These are phyloP conservation scores for Suillus clintonianus DNA, from an alignment of 768 basidiomycete species.

Conservation along the genomic window DNA sequence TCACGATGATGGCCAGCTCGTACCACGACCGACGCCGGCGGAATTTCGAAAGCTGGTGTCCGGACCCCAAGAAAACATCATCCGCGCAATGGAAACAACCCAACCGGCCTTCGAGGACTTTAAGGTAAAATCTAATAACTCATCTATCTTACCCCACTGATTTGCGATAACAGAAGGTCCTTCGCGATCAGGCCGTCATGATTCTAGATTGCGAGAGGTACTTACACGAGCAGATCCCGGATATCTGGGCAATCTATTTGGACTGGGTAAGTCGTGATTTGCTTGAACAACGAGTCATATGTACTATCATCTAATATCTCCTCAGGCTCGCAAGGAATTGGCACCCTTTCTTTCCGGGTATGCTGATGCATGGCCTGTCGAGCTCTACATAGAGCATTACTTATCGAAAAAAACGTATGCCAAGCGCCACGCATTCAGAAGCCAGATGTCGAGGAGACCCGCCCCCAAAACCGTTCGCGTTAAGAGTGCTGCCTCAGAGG, in stretches of 20 bases:
- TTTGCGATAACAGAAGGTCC: background rate
- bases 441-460: background rate
- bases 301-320: background rate
- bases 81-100: background rate
- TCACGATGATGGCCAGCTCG: no score
- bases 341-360: background rate
- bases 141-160: background rate
- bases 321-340: background rate
- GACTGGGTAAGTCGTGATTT: background rate
- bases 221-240: background rate
- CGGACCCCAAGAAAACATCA: background rate
- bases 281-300: no score
- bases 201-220: background rate
- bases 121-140: background rate
- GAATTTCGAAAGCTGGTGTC: background rate
- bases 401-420: background rate
- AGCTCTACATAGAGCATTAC: background rate
- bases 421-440: background rate
- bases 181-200: background rate
- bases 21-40: background rate
- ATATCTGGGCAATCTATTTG: background rate
- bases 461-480: background rate
- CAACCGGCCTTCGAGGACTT: background rate
- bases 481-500: background rate
- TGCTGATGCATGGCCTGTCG: constrained; percentile 1